Evolutionary conservation across 2,329 filamentous ascomycete genomes (phyloP).

Genomic region (Trichoderma oligosporum): DNA sequence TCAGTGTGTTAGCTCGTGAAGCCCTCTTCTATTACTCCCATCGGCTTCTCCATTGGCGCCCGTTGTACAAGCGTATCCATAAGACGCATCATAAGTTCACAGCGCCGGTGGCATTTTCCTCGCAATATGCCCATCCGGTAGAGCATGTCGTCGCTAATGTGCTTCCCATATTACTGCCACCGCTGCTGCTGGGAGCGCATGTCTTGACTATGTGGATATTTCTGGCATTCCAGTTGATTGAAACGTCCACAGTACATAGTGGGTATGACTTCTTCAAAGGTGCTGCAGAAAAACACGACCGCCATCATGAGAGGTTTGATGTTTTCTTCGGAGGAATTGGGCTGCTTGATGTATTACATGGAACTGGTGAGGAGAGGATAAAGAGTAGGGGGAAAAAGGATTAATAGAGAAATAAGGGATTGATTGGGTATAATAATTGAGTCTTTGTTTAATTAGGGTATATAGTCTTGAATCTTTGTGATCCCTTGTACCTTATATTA

Average conservation of each 20-base stretch:
- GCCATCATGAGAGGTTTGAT: slow-evolving; percentile 55
- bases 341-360: slow-evolving; percentile 49
- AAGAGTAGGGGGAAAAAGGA: slow-evolving; percentile 16
- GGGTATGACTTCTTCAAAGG: slow-evolving; percentile 53
- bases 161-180: slow-evolving; percentile 49
- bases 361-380: slow-evolving; percentile 37
- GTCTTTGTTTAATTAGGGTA: too few relatives aligned
- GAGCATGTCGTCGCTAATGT: slow-evolving; percentile 54
- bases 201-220: slow-evolving; percentile 52
- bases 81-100: slow-evolving; percentile 55
- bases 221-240: slow-evolving; percentile 44
- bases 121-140: slow-evolving; percentile 55
- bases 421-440: too few relatives aligned
- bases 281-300: slow-evolving; percentile 50
- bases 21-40: slow-evolving; percentile 54
- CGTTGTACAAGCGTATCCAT: slow-evolving; percentile 49
- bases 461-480: too few relatives aligned
- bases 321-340: slow-evolving; percentile 52
- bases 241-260: slow-evolving; percentile 54
- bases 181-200: slow-evolving; percentile 44
- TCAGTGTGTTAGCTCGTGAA: slow-evolving; percentile 45
- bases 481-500: too few relatives aligned
- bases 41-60: slow-evolving; percentile 48
- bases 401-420: background rate
- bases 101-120: slow-evolving; percentile 51